Conservation (phyloP, 1,284 basidiomycete genomes). For the Papiliotrema laurentii region DNA sequence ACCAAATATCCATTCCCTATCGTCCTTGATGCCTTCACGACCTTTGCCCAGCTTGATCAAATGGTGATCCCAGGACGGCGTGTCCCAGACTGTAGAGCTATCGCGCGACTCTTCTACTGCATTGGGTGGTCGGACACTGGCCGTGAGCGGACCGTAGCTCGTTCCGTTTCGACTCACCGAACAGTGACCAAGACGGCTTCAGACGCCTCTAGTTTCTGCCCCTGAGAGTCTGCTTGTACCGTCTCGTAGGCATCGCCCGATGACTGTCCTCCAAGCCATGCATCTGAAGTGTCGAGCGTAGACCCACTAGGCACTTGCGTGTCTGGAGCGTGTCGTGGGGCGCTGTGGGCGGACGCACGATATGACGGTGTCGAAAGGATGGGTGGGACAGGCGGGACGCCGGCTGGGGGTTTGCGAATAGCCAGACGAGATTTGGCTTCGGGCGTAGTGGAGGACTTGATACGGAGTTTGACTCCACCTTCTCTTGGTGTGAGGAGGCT, state of each 20-base stretch:
- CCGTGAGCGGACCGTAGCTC: not conserved
- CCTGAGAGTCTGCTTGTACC: conserved; percentile 14
- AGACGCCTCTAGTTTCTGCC: conserved; percentile 20
- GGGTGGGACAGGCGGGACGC: conserved; percentile 2
- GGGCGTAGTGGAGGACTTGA: conserved; percentile 39
- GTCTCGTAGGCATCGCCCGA: not conserved
- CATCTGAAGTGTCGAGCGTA: too few species aligned
- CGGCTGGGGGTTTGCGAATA: conserved; percentile 14
- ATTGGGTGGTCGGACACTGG: conserved; percentile 64
- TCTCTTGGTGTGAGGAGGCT: conserved; percentile 17
- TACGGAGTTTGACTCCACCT: conserved; percentile 31
- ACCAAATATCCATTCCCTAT: conserved; percentile 48
- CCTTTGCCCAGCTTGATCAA: conserved; percentile 39
- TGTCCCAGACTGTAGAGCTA: conserved; percentile 32
- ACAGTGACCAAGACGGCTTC: conserved; percentile 87
- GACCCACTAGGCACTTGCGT: too few species aligned
- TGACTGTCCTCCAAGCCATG: too few species aligned
- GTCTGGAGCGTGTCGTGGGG: too few species aligned
- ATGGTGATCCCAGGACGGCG: conserved; percentile 33
- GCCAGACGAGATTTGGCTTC: conserved; percentile 39
- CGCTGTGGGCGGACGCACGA: too few species aligned
- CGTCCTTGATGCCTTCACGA: conserved; percentile 29
- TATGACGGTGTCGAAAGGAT: not conserved
- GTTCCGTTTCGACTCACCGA: conserved; percentile 53
- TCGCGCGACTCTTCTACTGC: conserved; percentile 43